These are phyloP conservation scores for Scleromitrula shiraiana DNA, from an alignment of 2,329 filamentous ascomycete genomes.

Conservation along the genomic window DNA sequence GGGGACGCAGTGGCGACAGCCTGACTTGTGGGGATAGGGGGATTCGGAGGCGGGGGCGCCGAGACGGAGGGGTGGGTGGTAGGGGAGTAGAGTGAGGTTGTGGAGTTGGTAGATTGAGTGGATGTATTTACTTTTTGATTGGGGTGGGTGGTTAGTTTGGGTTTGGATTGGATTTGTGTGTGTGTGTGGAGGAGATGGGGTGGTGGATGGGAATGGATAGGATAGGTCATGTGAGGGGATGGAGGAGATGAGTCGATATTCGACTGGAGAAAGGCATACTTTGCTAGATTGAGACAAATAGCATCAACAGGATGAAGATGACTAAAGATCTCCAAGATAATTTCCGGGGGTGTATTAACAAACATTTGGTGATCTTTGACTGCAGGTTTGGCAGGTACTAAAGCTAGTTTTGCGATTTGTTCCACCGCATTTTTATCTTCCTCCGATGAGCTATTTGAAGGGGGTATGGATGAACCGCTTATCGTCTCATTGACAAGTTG, in stretches of 20 bases:
- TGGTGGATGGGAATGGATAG: no score
- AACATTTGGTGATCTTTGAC: background rate
- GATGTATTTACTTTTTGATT: constrained; percentile 15
- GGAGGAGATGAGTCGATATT: no score
- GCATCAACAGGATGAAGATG: constrained; percentile 19
- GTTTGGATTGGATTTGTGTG: background rate
- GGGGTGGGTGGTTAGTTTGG: background rate
- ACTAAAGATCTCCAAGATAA: constrained; percentile 17
- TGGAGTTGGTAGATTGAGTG: constrained; percentile 11
- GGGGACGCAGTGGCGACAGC: constrained; percentile 21
- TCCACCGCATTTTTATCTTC: background rate
- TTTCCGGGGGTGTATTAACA: constrained; percentile 14
- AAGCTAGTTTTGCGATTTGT: background rate
- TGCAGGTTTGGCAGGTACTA: background rate
- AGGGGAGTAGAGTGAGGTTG: background rate
- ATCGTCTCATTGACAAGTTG: background rate
- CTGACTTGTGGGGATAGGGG: constrained; percentile 9
- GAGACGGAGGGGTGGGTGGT: constrained; percentile 8
- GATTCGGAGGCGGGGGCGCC: constrained; percentile 14
- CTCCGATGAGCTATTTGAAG: background rate
- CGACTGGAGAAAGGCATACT: constrained; percentile 14
- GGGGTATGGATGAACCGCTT: background rate
- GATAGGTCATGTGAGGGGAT: background rate
- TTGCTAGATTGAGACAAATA: constrained; percentile 16
- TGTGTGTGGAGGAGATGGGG: background rate